Conservation (phyloP, 2,329 filamentous ascomycete species). For the Neofusicoccum sp. region DNA sequence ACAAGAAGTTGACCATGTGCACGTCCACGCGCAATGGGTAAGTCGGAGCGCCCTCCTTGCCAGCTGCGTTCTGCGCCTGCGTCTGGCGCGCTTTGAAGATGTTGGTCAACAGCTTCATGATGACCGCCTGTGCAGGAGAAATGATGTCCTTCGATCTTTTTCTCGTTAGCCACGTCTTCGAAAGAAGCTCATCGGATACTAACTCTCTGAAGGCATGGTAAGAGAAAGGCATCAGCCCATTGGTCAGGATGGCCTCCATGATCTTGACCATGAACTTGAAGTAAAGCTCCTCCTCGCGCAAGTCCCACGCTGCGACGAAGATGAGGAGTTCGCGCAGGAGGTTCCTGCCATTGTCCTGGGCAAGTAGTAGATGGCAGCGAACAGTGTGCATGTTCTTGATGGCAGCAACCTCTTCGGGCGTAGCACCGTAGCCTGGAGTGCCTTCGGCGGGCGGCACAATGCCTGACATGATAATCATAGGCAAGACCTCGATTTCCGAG, state of each 20-base stretch:
- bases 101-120: conserved; percentile 86
- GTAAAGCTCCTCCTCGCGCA: conserved; percentile 89
- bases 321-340: conserved; percentile 88
- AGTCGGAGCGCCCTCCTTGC: conserved; percentile 24
- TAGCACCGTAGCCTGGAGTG: conserved; percentile 54
- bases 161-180: conserved; percentile 11
- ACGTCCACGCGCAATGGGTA: conserved; percentile 55
- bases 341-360: conserved; percentile 87
- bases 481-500: conserved; percentile 91
- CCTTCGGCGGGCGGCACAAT: conserved; percentile 82
- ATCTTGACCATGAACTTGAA: conserved; percentile 97
- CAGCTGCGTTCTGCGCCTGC: conserved; percentile 32
- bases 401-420: conserved; percentile 56
- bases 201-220: conserved; percentile 85
- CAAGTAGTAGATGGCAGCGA: conserved; percentile 84
- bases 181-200: conserved; percentile 16
- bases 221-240: conserved; percentile 85
- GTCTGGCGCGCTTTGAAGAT: conserved; percentile 72
- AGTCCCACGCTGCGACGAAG: conserved; percentile 96
- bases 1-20: conserved; percentile 81
- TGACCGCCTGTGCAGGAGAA: conserved; percentile 89
- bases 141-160: conserved; percentile 83
- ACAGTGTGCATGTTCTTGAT: conserved; percentile 84
- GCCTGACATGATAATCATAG: conserved; percentile 96
- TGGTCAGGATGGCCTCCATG: conserved; percentile 88